A percentile compares a stretch with the other conserved stretches of the same genome.
Conservation (phyloP, 345 rosid species). For the Brassica napus region Da-Ae NC_063444.1:23263501-23264000, state of each 20-base stretch:
- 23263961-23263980: background rate
- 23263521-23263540: slow-evolving; percentile 86
- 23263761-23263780: slow-evolving; percentile 19
- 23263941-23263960: background rate
- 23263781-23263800: slow-evolving; percentile 23
- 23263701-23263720: slow-evolving; percentile 28
- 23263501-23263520: slow-evolving; percentile 88
- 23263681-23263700: slow-evolving; percentile 55
- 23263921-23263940: background rate
- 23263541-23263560: slow-evolving; percentile 89
- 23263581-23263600: slow-evolving; percentile 78
- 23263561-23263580: slow-evolving; percentile 90
- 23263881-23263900: background rate
- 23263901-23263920: background rate
- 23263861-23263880: background rate
- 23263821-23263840: slow-evolving; percentile 13
- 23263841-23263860: background rate
- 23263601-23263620: slow-evolving; percentile 78
- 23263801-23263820: slow-evolving; percentile 28
- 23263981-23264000: background rate
- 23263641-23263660: background rate
- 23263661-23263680: slow-evolving; percentile 18
- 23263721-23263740: slow-evolving; percentile 25
- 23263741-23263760: slow-evolving; percentile 6
- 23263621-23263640: slow-evolving; percentile 37